Conservation (phyloP, 306 rosid species). For the Quercus dentata region DNA sequence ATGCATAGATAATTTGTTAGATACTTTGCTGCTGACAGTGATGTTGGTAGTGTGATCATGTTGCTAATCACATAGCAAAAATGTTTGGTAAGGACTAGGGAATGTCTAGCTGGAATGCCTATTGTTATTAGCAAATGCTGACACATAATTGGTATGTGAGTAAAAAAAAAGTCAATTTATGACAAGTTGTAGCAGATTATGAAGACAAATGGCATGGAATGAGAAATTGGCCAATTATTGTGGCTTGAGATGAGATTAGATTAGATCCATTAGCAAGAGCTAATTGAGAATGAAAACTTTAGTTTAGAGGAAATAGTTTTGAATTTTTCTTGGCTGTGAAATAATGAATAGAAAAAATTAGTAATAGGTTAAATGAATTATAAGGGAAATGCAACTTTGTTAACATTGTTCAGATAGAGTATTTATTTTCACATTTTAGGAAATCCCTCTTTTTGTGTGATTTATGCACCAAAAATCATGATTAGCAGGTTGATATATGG, state of each 20-base stretch:
- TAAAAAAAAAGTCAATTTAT: not conserved
- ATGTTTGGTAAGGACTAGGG: not conserved
- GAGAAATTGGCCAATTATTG: not conserved
- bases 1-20: not conserved
- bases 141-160: not conserved
- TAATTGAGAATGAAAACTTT: not conserved
- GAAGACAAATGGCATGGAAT: not conserved
- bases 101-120: not conserved
- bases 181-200: not conserved
- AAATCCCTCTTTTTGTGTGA: not conserved
- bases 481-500: slow-evolving; percentile 7
- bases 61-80: not conserved
- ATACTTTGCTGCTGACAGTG: not conserved
- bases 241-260: not conserved
- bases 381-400: not conserved
- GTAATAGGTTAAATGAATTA: not conserved
- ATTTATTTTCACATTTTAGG: not conserved
- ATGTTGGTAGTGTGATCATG: not conserved
- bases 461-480: slow-evolving; percentile 1
- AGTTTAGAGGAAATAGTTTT: not conserved
- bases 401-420: not conserved
- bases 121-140: not conserved
- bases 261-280: not conserved
- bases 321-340: not conserved
- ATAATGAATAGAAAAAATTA: not conserved